These are phyloP conservation scores for Erysimum cheiranthoides DNA, from an alignment of 345 rosid genomes.

Conservation along the genomic window DNA sequence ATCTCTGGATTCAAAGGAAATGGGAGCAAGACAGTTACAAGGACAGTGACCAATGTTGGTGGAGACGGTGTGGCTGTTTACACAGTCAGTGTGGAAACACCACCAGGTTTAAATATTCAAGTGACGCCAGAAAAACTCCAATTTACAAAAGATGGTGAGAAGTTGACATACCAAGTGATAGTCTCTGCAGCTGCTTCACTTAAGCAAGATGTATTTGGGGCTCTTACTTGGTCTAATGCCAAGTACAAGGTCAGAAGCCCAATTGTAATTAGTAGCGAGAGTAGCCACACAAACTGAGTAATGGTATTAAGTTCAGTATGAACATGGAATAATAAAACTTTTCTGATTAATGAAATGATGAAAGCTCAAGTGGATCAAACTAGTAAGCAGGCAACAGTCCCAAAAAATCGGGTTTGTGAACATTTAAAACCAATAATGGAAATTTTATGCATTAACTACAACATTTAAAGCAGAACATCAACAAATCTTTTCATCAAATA, in stretches of 20 bases:
- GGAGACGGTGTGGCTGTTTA: constrained; percentile 59
- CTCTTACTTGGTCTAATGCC: constrained; percentile 66
- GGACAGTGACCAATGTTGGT: constrained; percentile 72
- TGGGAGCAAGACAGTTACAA: constrained; percentile 48
- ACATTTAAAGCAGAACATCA: background rate
- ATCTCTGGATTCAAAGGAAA: constrained; percentile 53
- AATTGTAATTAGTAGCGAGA: constrained; percentile 54
- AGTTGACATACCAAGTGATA: constrained; percentile 53
- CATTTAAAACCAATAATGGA: background rate
- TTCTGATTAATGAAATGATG: constrained; percentile 7
- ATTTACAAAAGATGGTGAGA: constrained; percentile 55
- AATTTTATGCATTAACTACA: constrained; percentile 2
- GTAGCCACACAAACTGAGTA: constrained; percentile 35
- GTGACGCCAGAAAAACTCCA: constrained; percentile 57
- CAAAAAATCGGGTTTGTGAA: background rate
- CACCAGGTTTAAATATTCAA: constrained; percentile 46
- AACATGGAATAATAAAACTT: constrained; percentile 36
- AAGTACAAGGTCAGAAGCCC: constrained; percentile 63
- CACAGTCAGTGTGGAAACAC: constrained; percentile 43
- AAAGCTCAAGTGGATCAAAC: constrained; percentile 26
- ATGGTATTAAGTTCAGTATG: constrained; percentile 4
- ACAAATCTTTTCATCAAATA: background rate
- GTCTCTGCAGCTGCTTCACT: constrained; percentile 45
- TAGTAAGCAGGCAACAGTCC: background rate
- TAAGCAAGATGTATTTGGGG: constrained; percentile 61